A percentile compares a stretch with the other conserved stretches of the same genome.
Conservation (phyloP, 2,329 filamentous ascomycete species). For the Colletotrichum gloeosporioides region DNA sequence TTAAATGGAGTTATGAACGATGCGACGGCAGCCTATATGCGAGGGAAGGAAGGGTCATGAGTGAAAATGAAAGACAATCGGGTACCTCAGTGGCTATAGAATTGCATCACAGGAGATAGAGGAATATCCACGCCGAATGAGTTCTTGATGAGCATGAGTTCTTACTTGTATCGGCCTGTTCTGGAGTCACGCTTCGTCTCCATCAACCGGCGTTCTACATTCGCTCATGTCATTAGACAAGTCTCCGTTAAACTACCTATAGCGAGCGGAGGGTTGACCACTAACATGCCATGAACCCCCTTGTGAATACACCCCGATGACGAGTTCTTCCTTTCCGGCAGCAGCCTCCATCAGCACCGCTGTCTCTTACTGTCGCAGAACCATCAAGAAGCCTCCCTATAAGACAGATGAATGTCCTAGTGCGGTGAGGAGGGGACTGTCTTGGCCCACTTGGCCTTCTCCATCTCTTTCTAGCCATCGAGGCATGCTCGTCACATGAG, state of each 20-base stretch:
- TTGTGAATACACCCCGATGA: background rate
- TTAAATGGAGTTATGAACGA: background rate
- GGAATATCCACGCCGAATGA: background rate
- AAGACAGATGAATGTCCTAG: background rate
- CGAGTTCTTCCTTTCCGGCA: background rate
- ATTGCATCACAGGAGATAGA: background rate
- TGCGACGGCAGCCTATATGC: background rate
- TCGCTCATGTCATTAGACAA: background rate
- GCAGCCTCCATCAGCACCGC: background rate
- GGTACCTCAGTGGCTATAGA: background rate
- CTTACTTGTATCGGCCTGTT: background rate
- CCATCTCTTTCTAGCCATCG: background rate
- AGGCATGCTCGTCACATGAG: background rate
- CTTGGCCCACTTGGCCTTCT: background rate
- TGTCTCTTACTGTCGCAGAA: background rate
- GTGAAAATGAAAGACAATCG: background rate
- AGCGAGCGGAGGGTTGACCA: background rate
- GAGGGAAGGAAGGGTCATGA: background rate
- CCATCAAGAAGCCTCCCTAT: background rate
- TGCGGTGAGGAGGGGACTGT: background rate
- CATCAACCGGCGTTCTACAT: background rate
- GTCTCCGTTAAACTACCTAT: background rate
- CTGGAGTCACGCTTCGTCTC: background rate
- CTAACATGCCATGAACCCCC: accelerated
- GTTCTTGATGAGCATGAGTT: background rate